phyloP scores from a whole-genome alignment of 306 rosid species.

The Corylus americana region DNA sequence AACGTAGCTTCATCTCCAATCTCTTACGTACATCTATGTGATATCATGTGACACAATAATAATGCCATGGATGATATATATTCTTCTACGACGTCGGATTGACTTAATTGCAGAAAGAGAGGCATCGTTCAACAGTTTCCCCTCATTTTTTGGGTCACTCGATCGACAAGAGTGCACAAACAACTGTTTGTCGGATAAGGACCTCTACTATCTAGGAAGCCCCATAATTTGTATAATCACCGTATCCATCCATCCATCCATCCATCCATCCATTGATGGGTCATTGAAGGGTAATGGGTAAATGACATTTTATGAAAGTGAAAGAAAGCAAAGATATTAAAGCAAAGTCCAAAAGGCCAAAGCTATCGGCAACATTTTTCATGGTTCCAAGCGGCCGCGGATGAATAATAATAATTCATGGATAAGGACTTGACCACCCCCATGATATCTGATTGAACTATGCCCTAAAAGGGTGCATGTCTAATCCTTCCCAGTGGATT shows the following conservation, averaged over 20 bases:
- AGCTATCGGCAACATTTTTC: constrained; percentile 41
- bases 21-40: no score
- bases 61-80: not conserved
- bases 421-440: constrained; percentile 35
- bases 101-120: constrained; percentile 18
- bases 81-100: constrained; percentile 34
- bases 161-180: constrained; percentile 57
- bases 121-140: constrained; percentile 40
- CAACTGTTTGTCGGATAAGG: constrained; percentile 47
- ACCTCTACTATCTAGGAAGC: constrained; percentile 12
- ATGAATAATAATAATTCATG: constrained; percentile 8
- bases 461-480: not conserved
- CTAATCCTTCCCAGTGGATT: constrained; percentile 9
- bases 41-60: not conserved
- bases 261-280: no score
- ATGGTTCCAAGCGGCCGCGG: constrained; percentile 15
- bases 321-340: constrained; percentile 25
- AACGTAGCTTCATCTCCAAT: no score
- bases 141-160: constrained; percentile 52
- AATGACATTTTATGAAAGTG: constrained; percentile 28
- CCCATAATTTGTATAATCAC: constrained; percentile 17
- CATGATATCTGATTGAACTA: constrained; percentile 30
- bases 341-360: constrained; percentile 42
- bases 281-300: constrained; percentile 2
- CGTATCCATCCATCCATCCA: no score